Percentiles rank a stretch among this genome's conserved stretches.
phyloP scores from a whole-genome alignment of 306 rosid genomes.

The Prunus mume region DNA sequence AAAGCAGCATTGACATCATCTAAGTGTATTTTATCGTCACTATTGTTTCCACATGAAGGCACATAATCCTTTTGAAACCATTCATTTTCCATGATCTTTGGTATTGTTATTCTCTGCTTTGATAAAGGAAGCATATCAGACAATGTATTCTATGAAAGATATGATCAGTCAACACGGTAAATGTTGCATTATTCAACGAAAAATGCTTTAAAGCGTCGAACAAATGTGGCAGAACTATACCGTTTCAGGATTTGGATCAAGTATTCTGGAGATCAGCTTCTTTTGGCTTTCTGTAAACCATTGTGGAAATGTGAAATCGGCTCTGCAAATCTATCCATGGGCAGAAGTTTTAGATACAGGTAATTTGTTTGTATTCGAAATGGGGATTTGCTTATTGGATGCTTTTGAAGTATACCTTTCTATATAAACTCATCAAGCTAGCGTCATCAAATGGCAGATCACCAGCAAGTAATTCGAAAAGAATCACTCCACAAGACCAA shows the following conservation, averaged over 20 bases:
- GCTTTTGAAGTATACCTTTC: slow-evolving; percentile 44
- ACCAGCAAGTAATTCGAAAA: slow-evolving; percentile 72
- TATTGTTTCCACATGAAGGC: slow-evolving; percentile 40
- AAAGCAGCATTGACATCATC: slow-evolving; percentile 55
- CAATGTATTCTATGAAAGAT: background rate
- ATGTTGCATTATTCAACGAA: background rate
- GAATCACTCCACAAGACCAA: slow-evolving; percentile 91
- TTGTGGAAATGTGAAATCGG: slow-evolving; percentile 52
- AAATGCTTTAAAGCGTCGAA: background rate
- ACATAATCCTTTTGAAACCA: slow-evolving; percentile 73
- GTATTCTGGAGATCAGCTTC: slow-evolving; percentile 56
- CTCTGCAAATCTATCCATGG: slow-evolving; percentile 52
- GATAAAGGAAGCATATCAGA: background rate
- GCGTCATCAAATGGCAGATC: slow-evolving; percentile 69
- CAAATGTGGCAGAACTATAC: slow-evolving; percentile 32
- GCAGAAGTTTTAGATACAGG: slow-evolving; percentile 24
- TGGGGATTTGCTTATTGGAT: background rate
- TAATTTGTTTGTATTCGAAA: slow-evolving; percentile 15
- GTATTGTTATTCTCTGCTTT: slow-evolving; percentile 54
- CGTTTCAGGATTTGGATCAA: slow-evolving; percentile 50
- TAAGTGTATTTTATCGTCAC: slow-evolving; percentile 31
- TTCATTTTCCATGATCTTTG: slow-evolving; percentile 53
- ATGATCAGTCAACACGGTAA: background rate
- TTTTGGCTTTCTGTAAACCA: slow-evolving; percentile 68
- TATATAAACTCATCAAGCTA: slow-evolving; percentile 53